Evolutionary conservation across 2,329 filamentous ascomycete species (phyloP), one percentile per base, ranked within the genome.

Genomic region (Neonectria punicea): DNA sequence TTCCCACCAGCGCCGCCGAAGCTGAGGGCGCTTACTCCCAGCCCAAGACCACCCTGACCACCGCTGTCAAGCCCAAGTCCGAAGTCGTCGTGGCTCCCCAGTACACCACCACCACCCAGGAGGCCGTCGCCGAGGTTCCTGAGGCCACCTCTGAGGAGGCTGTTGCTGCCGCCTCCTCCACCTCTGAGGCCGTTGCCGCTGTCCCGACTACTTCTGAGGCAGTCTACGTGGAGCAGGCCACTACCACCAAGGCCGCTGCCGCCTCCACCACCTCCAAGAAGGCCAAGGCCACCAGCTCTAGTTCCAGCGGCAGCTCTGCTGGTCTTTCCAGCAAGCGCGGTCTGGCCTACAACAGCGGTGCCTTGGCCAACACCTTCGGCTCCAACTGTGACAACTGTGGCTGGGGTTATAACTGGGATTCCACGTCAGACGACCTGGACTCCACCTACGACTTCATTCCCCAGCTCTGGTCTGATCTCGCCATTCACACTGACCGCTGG

Each of bases 401-500:
- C 44, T 93, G 90, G 88, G 85, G 80, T 53, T 92, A 91, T 84
- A 92, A 92, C 86, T 93, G 91, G 91, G 88, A 80, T 49, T 83
- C 84, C 51, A 68, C 67, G 11, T 72, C 81, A 53, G 77, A 80
- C 64, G 80, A 81, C 43, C 80, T 84, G 10, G 75, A 83, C 58
- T 75, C 77, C 20, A 75, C 74, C 54, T 74, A 89, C 72, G 82
- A 85, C 73, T 94, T 83, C 80, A 84, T 92, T 58, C 92, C 92
- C 68, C 91, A 88, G 80, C 86, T 92, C 53, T 92, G 87, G 89
- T 85, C 86, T 58, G 77, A 83, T 59, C 70, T 70, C 13, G 61
- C 73, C 10, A 77, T 79, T 13, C 82, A 86, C 76, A 83, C 83
- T 61, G 60, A 71, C 58, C 75, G 74, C 72, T 93, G 90, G 89